Conservation (phyloP, 306 rosid species). For the Trifolium dubium region DNA sequence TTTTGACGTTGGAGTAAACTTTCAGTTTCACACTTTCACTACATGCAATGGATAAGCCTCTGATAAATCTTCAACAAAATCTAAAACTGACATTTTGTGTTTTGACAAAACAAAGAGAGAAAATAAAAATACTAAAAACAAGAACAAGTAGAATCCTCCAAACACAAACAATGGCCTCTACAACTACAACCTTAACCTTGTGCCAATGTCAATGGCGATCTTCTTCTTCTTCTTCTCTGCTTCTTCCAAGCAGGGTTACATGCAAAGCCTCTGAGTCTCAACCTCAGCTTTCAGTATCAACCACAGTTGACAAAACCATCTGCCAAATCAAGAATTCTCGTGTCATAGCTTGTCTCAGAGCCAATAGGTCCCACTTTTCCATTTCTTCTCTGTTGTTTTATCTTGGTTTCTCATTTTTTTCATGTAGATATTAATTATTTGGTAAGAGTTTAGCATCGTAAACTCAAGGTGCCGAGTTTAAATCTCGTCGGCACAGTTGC, state of each 20-base stretch:
- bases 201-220: constrained; percentile 35
- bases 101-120: background rate
- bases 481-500: too few species aligned
- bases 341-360: constrained; percentile 93
- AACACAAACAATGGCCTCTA: constrained; percentile 32
- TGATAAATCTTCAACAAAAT: background rate
- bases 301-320: constrained; percentile 55
- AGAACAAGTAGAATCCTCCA: background rate
- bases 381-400: background rate
- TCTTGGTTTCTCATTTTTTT: background rate
- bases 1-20: background rate
- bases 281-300: constrained; percentile 48
- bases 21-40: background rate
- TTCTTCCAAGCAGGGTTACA: constrained; percentile 38
- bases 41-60: constrained; percentile 29
- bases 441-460: too few species aligned
- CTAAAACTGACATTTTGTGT: background rate
- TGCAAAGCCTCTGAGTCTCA: constrained; percentile 44
- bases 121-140: background rate
- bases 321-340: constrained; percentile 62
- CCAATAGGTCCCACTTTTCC: constrained; percentile 56
- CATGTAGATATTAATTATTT: too few species aligned
- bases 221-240: constrained; percentile 39
- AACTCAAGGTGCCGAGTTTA: too few species aligned
- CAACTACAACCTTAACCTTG: constrained; percentile 26